phyloP scores from a whole-genome alignment of 306 rosid species.

The Quercus aquifolioides region DNA sequence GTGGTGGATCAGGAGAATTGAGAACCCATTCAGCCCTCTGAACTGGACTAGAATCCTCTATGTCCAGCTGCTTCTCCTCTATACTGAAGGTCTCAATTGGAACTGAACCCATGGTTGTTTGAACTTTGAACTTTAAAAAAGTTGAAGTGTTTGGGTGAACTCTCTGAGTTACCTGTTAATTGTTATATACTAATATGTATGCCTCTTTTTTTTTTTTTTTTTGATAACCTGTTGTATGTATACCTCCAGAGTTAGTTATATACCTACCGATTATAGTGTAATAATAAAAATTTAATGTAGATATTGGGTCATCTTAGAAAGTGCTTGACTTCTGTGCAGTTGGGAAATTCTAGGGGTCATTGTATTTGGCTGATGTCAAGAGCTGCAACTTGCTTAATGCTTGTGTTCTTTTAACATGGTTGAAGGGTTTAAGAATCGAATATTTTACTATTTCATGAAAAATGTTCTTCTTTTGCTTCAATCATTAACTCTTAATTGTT shows the following conservation, averaged over 20 bases:
- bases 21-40: constrained; percentile 56
- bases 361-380: constrained; percentile 23
- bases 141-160: constrained; percentile 53
- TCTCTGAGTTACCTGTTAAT: neutral
- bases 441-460: no score
- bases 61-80: constrained; percentile 30
- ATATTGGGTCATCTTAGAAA: neutral
- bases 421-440: no score
- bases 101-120: constrained; percentile 28
- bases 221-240: no score
- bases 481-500: no score
- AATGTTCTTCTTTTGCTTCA: no score
- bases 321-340: neutral
- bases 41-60: constrained; percentile 14
- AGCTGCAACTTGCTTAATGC: constrained; percentile 20
- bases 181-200: neutral
- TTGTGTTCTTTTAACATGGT: no score
- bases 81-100: constrained; percentile 20
- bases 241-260: constrained; percentile 3
- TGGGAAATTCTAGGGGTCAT: neutral
- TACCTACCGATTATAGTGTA: neutral
- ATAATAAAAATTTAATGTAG: neutral
- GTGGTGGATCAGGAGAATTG: constrained; percentile 61
- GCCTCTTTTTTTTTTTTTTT: neutral
- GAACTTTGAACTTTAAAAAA: neutral